Evolutionary conservation across 192 early-diverging fungal genomes (phyloP).

Genomic region (Umbelopsis ramanniana): DNA sequence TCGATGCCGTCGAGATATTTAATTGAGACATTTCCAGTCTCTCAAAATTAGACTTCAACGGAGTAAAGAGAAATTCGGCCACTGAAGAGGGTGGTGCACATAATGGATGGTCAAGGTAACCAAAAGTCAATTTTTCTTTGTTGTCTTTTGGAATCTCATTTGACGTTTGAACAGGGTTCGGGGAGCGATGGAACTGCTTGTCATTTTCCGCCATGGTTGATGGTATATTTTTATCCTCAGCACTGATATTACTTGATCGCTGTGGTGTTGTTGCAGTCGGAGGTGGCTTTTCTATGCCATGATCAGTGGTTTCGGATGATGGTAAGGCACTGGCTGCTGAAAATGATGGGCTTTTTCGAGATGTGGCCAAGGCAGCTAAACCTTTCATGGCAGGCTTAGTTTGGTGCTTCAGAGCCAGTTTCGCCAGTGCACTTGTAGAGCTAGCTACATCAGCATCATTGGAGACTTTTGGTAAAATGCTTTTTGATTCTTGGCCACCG

Average conservation of each 20-base stretch:
- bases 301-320: no score
- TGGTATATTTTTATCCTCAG: no score
- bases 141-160: neutral
- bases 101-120: slow-evolving; percentile 27
- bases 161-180: no score
- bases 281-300: no score
- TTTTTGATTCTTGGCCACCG: neutral
- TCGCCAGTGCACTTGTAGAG: neutral
- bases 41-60: slow-evolving; percentile 18
- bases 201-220: no score
- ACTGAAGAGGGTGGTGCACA: slow-evolving; percentile 43
- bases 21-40: neutral
- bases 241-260: no score
- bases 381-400: neutral
- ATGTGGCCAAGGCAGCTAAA: neutral
- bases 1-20: neutral
- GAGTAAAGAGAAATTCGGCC: slow-evolving; percentile 41
- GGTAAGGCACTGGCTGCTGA: no score
- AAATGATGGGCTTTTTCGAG: neutral
- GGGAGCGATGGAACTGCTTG: no score
- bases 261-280: no score
- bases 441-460: neutral
- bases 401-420: neutral
- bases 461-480: neutral
- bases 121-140: neutral